Evolutionary conservation across 129 eudicot genomes (phyloP), one percentile per base, ranked within the genome.

Genomic region (Pseudognaphalium luteoalbum): DNA sequence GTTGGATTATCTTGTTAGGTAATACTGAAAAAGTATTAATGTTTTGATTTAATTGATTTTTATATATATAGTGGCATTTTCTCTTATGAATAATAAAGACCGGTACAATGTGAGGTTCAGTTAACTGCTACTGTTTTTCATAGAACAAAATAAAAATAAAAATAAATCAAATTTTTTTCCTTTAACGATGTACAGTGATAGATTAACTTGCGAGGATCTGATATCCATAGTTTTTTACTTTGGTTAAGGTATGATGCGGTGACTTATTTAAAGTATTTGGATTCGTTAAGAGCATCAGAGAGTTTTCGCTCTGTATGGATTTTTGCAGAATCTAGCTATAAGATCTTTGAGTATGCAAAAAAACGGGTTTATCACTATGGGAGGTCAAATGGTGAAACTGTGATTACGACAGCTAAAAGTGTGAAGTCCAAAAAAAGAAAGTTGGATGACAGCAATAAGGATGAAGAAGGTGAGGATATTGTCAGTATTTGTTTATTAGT

Each of bases 271-370:
- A 94, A 94, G 90, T 94, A 94, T 78, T 83, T 91, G 81, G 99
- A 94, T 81, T 91, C 99, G 0, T 83, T 94, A 75, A 91, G 97
- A 81, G 96, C 96, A n/a, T 89, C 99, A 60, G 99, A 94, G 89
- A 94, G 96, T 80, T 94, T 94, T 81, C 95, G 96, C 11, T 94
- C 97, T 66, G 99, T 94, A 67, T 94, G 99, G 99, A 89, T 94
- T 69, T 94, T 94, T 86, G 97, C 99, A 67, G 97, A 94, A 82
- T 91, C 97, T 61, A 94, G 99, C 79, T 88, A 84, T 79, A 89
- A 94, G 90, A 89, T 94, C 42, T 94, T 94, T 76, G 99, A 94
- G 83, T 91, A 78, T 73, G 96, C 99, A 20, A 94, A 94, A 80
- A 94, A 87, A 78, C 88, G 97, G 52, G 99, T 94, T 75, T 94